A percentile compares a stretch with the other conserved stretches of the same genome.
phyloP scores from a whole-genome alignment of 2,329 filamentous ascomycete species.

The Cladosporium halotolerans region DNA sequence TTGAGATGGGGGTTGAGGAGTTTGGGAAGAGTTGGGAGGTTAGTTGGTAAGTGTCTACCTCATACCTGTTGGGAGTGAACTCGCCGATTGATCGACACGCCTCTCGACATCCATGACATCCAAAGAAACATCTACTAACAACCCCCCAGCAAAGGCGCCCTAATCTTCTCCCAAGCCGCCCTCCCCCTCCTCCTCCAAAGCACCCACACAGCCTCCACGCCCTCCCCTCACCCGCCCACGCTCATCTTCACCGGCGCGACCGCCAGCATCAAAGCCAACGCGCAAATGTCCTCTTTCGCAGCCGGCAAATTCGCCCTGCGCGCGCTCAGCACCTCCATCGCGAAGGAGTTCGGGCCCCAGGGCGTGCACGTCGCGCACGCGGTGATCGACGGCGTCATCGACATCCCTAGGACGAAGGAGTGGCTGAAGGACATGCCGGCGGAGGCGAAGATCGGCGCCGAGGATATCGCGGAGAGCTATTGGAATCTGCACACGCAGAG shows the following conservation, averaged over 20 bases:
- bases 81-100: too few relatives aligned
- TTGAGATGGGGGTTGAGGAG: conserved; percentile 54
- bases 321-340: conserved; percentile 66
- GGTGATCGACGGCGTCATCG: conserved; percentile 79
- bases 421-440: conserved; percentile 50
- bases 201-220: conserved; percentile 30
- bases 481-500: conserved; percentile 80
- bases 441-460: conserved; percentile 65
- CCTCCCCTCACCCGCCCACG: conserved; percentile 62
- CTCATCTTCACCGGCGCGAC: conserved; percentile 85
- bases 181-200: conserved; percentile 60
- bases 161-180: conserved; percentile 66
- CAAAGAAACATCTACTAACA: neutral
- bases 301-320: conserved; percentile 74
- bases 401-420: conserved; percentile 65
- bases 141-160: conserved; percentile 55
- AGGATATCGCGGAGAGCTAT: conserved; percentile 83
- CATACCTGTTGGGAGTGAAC: too few relatives aligned
- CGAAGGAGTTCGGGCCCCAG: conserved; percentile 75
- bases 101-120: neutral
- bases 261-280: conserved; percentile 67
- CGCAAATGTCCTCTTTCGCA: conserved; percentile 65
- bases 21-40: conserved; percentile 48
- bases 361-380: conserved; percentile 79
- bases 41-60: conserved; percentile 38